Conservation (phyloP, 2,329 filamentous ascomycete species). For the Cryphonectria carpinicola region DNA sequence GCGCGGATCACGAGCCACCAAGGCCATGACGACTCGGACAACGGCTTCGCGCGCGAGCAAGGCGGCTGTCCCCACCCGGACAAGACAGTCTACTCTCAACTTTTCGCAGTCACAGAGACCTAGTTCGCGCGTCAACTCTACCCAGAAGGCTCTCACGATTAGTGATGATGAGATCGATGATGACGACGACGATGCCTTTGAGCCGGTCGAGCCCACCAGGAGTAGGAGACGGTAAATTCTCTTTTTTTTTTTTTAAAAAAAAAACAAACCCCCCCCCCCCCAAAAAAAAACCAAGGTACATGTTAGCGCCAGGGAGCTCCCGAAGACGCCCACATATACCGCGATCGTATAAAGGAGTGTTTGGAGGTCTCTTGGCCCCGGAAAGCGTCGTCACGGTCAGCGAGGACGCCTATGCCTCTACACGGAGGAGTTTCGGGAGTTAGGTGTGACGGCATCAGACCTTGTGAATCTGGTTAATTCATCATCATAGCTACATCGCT, state of each 20-base stretch:
- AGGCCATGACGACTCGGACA: constrained; percentile 30
- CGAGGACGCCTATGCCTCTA: not conserved
- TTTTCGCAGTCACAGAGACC: constrained; percentile 48
- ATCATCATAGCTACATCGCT: not conserved
- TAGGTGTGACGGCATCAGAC: not conserved
- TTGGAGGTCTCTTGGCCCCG: not conserved
- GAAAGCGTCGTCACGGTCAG: not conserved
- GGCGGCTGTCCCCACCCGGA: constrained; percentile 37
- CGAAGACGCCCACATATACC: not conserved
- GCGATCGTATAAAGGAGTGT: not conserved
- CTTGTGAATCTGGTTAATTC: too few relatives aligned
- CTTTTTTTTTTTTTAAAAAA: not conserved
- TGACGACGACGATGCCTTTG: constrained; percentile 62
- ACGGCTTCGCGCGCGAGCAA: constrained; percentile 38
- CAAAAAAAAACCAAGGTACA: not conserved
- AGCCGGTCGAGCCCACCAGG: constrained; percentile 50
- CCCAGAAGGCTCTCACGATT: constrained; percentile 58
- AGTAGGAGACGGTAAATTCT: constrained; percentile 26
- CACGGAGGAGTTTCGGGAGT: not conserved
- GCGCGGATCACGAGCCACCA: constrained; percentile 33
- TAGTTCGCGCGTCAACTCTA: constrained; percentile 40
- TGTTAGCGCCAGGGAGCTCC: too few relatives aligned
- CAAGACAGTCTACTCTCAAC: constrained; percentile 53
- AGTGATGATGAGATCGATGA: constrained; percentile 70
- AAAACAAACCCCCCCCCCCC: too few relatives aligned